Evolutionary conservation across 2,329 filamentous ascomycete species (phyloP).

Genomic region (Juglanconis oblonga): DNA sequence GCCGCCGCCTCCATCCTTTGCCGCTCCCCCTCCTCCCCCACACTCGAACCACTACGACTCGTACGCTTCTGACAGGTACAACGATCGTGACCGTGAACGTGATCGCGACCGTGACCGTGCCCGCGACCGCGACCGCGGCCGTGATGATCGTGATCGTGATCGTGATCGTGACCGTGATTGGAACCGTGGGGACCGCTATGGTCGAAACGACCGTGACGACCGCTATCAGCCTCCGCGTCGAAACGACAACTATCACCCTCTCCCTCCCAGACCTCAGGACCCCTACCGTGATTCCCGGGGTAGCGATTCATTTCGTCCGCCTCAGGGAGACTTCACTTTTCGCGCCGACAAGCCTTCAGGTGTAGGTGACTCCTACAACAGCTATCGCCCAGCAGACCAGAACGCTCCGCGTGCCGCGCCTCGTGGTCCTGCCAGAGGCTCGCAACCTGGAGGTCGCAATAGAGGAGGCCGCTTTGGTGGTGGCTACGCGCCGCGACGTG

Average conservation of each 20-base stretch:
- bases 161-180: constrained; percentile 13
- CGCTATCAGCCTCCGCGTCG: constrained; percentile 15
- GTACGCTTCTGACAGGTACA: background rate
- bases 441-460: background rate
- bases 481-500: constrained; percentile 1
- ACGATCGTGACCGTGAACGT: constrained; percentile 4
- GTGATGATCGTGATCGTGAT: constrained; percentile 3
- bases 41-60: constrained; percentile 19
- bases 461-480: constrained; percentile 9
- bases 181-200: constrained; percentile 3
- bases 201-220: constrained; percentile 17
- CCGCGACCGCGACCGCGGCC: background rate
- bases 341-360: constrained; percentile 50
- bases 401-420: constrained; percentile 6
- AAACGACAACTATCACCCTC: background rate
- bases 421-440: constrained; percentile 10
- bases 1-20: constrained; percentile 10
- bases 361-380: constrained; percentile 35
- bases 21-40: constrained; percentile 11
- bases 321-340: constrained; percentile 55
- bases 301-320: constrained; percentile 29
- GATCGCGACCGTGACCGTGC: constrained; percentile 4
- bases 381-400: constrained; percentile 28
- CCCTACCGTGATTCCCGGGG: constrained; percentile 2
- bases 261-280: constrained; percentile 9